A percentile compares a stretch with the other conserved stretches of the same genome.
These are phyloP conservation scores for Cordyceps fumosorosea DNA, from an alignment of 2,329 filamentous ascomycete species.

Conservation along the genomic window DNA sequence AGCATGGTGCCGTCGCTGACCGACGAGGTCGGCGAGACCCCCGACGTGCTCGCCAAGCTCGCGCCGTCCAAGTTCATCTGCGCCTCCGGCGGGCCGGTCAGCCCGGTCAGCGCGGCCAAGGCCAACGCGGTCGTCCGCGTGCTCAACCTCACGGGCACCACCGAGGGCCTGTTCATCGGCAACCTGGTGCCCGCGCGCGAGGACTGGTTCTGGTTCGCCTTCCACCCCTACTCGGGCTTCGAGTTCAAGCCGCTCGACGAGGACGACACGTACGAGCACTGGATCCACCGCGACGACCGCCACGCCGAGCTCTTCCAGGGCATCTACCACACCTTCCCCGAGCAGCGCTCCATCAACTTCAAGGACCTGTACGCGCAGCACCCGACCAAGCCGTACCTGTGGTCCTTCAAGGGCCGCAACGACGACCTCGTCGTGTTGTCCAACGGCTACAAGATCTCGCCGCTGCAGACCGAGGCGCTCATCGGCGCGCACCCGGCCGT, in stretches of 20 bases:
- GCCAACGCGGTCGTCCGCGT: slow-evolving; percentile 27
- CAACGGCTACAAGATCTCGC: slow-evolving; percentile 27
- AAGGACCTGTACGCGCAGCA: slow-evolving; percentile 26
- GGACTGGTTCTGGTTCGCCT: slow-evolving; percentile 28
- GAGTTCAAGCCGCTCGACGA: slow-evolving; percentile 26
- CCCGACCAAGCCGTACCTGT: slow-evolving; percentile 22
- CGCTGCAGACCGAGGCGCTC: slow-evolving; percentile 24
- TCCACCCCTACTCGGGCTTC: slow-evolving; percentile 29
- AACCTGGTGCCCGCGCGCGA: slow-evolving; percentile 22
- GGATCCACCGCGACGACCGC: slow-evolving; percentile 24
- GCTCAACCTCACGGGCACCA: slow-evolving; percentile 28
- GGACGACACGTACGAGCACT: slow-evolving; percentile 25
- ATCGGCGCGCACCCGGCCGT: slow-evolving; percentile 22
- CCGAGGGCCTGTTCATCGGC: slow-evolving; percentile 29
- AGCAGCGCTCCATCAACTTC: slow-evolving; percentile 22
- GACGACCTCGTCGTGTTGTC: slow-evolving; percentile 26
- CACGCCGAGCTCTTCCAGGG: slow-evolving; percentile 24
- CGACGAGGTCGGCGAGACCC: slow-evolving; percentile 27
- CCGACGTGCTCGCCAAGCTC: slow-evolving; percentile 25
- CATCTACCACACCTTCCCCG: slow-evolving; percentile 28
- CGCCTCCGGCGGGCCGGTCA: slow-evolving; percentile 30
- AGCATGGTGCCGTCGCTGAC: slow-evolving; percentile 30
- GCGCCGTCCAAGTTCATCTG: slow-evolving; percentile 28
- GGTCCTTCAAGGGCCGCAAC: slow-evolving; percentile 24
- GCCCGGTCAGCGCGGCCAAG: slow-evolving; percentile 21